These are phyloP conservation scores for Xerocomellus dryophilus DNA, from an alignment of 768 basidiomycete species.

Conservation along the genomic window DNA sequence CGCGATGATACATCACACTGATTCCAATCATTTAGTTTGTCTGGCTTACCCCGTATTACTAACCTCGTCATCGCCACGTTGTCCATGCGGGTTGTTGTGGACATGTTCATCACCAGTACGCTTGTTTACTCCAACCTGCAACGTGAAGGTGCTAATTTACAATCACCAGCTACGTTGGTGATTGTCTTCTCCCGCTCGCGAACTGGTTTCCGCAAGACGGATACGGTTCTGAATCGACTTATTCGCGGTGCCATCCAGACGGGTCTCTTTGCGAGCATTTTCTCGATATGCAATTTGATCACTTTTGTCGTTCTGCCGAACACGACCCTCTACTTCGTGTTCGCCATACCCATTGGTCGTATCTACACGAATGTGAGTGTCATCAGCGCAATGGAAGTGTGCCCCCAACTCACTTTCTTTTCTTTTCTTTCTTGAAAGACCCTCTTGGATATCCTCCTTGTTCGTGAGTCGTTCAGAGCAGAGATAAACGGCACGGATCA, in stretches of 20 bases:
- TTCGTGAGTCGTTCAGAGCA: not conserved
- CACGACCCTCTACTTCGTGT: constrained; percentile 37
- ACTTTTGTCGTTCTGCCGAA: constrained; percentile 28
- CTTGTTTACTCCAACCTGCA: no score
- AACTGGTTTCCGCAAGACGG: constrained; percentile 52
- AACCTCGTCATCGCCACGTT: constrained; percentile 49
- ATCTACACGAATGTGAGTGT: constrained; percentile 33
- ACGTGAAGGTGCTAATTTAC: not conserved
- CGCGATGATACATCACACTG: not conserved
- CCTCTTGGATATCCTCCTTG: constrained; percentile 10
- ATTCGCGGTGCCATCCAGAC: constrained; percentile 6
- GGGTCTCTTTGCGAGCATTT: not conserved
- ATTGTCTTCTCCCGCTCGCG: constrained; percentile 23
- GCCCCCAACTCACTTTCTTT: not conserved
- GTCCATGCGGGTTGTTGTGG: constrained; percentile 42
- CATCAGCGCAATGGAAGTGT: not conserved
- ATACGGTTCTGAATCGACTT: constrained; percentile 34
- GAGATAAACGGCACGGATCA: not conserved
- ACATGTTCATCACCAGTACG: constrained; percentile 43
- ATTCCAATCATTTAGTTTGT: constrained; percentile 30
- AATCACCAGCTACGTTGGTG: constrained; percentile 14
- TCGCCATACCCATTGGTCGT: constrained; percentile 40
- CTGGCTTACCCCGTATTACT: constrained; percentile 40
- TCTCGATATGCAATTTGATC: constrained; percentile 37
- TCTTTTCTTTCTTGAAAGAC: not conserved